Evolutionary conservation across 768 basidiomycete genomes (phyloP).

Genomic region (Lepiota brunneoincarnata): DNA sequence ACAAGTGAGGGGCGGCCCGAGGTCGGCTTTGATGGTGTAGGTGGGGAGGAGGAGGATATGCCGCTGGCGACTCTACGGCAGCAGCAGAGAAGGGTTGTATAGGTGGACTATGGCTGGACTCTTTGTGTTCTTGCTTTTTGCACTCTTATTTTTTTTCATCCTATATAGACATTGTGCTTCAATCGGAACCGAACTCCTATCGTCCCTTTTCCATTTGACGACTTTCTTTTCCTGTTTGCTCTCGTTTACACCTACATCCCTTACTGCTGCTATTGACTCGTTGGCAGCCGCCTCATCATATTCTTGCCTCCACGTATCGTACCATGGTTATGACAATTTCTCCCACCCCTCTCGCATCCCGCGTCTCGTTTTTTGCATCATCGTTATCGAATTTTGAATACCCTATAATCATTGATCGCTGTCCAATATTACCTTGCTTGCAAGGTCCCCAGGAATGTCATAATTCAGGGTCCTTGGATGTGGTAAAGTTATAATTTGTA

Average conservation of each 20-base stretch:
- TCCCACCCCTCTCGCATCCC: conserved; percentile 2
- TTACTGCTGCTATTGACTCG: conserved; percentile 9
- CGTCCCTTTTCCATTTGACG: conserved; percentile 2
- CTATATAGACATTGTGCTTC: conserved; percentile 8
- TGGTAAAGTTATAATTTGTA: too few relatives aligned
- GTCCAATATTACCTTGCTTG: too few relatives aligned
- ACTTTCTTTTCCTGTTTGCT: conserved; percentile 9
- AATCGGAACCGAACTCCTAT: conserved; percentile 14
- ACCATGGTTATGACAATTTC: conserved; percentile 6
- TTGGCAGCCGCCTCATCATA: conserved; percentile 3
- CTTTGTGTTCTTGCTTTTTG: neutral
- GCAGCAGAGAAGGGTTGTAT: conserved; percentile 52
- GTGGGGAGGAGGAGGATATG: conserved; percentile 72
- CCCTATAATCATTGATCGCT: neutral
- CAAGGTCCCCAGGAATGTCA: too few relatives aligned
- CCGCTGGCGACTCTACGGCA: conserved; percentile 81
- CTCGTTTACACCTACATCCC: conserved; percentile 7
- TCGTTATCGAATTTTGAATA: neutral
- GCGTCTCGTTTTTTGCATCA: conserved; percentile 10
- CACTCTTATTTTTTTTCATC: conserved; percentile 7
- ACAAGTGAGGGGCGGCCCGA: conserved; percentile 20
- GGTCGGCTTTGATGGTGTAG: neutral
- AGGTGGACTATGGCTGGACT: conserved; percentile 5
- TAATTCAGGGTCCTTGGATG: too few relatives aligned
- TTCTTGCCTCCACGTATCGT: conserved; percentile 11